phyloP scores from a whole-genome alignment of 2,329 filamentous ascomycete species.

The Colletotrichum sp. region DNA sequence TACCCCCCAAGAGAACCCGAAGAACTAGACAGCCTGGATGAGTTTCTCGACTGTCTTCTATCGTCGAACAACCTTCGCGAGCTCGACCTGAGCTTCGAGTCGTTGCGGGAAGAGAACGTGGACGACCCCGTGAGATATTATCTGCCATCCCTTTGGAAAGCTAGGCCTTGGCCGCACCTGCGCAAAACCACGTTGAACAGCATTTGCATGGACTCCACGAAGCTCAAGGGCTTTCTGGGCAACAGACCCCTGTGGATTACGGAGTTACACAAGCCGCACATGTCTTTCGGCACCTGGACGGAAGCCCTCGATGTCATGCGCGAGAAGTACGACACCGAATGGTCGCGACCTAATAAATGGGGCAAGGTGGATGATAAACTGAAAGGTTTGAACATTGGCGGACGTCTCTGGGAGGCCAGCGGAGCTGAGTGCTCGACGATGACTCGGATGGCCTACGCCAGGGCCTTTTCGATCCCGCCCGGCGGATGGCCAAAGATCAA shows the following conservation, averaged over 20 bases:
- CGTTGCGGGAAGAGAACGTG: neutral
- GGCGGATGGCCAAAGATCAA: neutral
- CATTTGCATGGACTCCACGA: neutral
- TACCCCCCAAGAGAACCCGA: neutral
- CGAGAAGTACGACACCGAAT: neutral
- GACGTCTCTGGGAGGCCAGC: neutral
- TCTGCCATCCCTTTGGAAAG: neutral
- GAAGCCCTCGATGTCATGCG: neutral
- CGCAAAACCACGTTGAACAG: neutral
- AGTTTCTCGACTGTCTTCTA: neutral
- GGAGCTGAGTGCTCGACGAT: neutral
- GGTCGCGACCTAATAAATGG: neutral
- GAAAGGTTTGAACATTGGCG: neutral
- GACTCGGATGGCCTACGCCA: neutral
- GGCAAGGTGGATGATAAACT: neutral
- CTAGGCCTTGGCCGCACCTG: neutral
- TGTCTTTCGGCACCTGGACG: neutral
- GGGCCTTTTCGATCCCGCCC: neutral
- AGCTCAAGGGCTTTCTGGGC: neutral
- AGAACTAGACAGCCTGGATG: neutral
- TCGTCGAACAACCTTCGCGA: neutral
- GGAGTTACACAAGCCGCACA: neutral
- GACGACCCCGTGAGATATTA: neutral
- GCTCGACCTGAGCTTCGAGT: neutral
- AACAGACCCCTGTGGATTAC: neutral